Percentiles rank a stretch among this genome's conserved stretches.
These are phyloP conservation scores for Linderina pennispora DNA, from an alignment of 192 early-diverging fungal genomes.

Conservation along the genomic window DNA sequence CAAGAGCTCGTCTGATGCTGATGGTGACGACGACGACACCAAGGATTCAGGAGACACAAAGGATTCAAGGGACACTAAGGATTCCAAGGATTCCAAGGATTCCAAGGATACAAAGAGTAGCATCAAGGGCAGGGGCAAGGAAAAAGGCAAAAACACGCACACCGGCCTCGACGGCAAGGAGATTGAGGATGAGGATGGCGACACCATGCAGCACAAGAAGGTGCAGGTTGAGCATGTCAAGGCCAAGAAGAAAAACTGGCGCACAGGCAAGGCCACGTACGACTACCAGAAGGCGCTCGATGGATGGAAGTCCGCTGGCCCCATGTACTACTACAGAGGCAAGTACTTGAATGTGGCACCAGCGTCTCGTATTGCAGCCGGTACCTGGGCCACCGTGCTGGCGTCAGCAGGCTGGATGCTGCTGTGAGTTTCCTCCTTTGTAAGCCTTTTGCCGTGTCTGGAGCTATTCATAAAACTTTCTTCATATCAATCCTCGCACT, in stretches of 20 bases:
- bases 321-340: slow-evolving; percentile 40
- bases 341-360: slow-evolving; percentile 30
- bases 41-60: neutral
- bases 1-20: neutral
- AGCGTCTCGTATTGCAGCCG: too few species aligned
- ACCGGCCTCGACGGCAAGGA: slow-evolving; percentile 41
- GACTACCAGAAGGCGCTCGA: slow-evolving; percentile 33
- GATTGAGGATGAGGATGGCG: slow-evolving; percentile 24
- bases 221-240: slow-evolving; percentile 31
- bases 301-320: slow-evolving; percentile 42
- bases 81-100: slow-evolving; percentile 6
- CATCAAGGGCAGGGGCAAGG: slow-evolving; percentile 5
- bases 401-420: too few species aligned
- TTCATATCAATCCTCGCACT: too few species aligned
- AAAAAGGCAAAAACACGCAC: slow-evolving; percentile 34
- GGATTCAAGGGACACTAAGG: neutral
- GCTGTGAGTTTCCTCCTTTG: too few species aligned
- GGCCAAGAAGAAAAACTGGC: slow-evolving; percentile 37
- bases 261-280: slow-evolving; percentile 38
- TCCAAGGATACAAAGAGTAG: slow-evolving; percentile 4
- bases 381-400: too few species aligned
- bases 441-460: too few species aligned
- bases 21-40: neutral
- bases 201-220: slow-evolving; percentile 17
- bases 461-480: too few species aligned